A percentile compares a stretch with the other conserved stretches of the same genome.
These are phyloP conservation scores for Telfairia occidentalis DNA, from an alignment of 331 rosid species.

Conservation along the genomic window DNA sequence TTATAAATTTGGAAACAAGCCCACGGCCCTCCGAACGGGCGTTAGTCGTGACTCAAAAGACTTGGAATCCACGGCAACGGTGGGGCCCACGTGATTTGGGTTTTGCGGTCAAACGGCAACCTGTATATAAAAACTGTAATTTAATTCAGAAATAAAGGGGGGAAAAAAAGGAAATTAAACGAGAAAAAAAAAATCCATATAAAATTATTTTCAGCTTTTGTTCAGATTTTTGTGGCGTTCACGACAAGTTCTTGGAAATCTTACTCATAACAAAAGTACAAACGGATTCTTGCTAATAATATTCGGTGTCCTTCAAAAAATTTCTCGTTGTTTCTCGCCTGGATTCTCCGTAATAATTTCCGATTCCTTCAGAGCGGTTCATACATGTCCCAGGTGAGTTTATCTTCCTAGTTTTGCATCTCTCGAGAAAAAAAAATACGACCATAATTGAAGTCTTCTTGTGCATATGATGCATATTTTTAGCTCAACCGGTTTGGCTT, in stretches of 20 bases:
- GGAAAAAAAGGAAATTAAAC: background rate
- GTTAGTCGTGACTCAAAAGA: conserved; percentile 11
- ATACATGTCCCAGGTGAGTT: conserved; percentile 43
- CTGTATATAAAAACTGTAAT: background rate
- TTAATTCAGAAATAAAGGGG: background rate
- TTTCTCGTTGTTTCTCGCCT: conserved; percentile 16
- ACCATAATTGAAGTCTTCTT: background rate
- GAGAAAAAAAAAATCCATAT: background rate
- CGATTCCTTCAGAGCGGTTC: conserved; percentile 18
- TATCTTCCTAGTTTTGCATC: background rate
- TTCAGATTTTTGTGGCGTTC: conserved; percentile 40
- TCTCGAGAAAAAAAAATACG: too few species aligned
- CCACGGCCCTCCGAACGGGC: background rate
- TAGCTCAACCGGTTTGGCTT: background rate
- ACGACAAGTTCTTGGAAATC: conserved; percentile 47
- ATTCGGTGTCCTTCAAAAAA: conserved; percentile 9
- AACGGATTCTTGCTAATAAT: conserved; percentile 4
- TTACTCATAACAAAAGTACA: conserved; percentile 16
- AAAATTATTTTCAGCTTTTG: background rate
- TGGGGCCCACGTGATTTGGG: conserved; percentile 5
- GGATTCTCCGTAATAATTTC: conserved; percentile 24
- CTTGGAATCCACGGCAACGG: conserved; percentile 24
- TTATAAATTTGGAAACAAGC: background rate
- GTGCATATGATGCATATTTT: background rate
- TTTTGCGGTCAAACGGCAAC: background rate